Base-by-base conservation (phyloP, 1,284 basidiomycete genomes). In the Apiotrichum siamense region DNA sequence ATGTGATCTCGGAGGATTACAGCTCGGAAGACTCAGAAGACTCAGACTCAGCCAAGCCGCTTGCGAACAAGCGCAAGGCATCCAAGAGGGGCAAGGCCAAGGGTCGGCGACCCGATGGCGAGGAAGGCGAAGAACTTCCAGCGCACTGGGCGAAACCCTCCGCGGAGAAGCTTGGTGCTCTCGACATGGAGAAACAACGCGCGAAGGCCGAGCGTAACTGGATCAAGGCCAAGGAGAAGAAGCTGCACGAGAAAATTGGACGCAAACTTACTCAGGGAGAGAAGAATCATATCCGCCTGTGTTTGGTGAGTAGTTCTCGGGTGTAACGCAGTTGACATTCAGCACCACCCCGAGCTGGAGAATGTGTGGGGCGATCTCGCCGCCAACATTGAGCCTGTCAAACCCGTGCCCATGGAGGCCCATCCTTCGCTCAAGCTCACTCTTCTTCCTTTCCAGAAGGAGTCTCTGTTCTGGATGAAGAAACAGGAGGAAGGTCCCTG, bases 391-490 rank as follows among this genome's bases (percentile, higher is more conserved):
- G 78, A 81, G 10, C 75, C 86, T 37, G 76, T 84, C 52, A 75
- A 79, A 41, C 90, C 92, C 2, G 75, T 81, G 53, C 80, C 82
- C 61, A 87, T 84, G 44, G 80, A 81, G 40, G 92, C 94, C 56
- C 93, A 96, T 4, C 75, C 76, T 2, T 85, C 84, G 10, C 77
- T 98, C 54, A 92, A 89, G 69, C 74, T 80, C 52, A 54, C 74
- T 40, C 69, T 83, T 1, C 67, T 83, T n/a, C 81, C 80, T 0
- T 83, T 83, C 74, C 94, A 98, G 72, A 83, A 83, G 55, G 96
- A 98, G 75, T 91, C 89, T 70, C 77, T 99, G 51, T 83, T 80
- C 68, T 99, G 96, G 96, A 93, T 99, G 87, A 83, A 84, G 58
- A 81, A 90, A 65, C 96, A 98, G 76, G 96, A 99, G 74, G 77